Conservation (phyloP, 371 early-diverging fungal species). For the Nematocida ironsii region DNA sequence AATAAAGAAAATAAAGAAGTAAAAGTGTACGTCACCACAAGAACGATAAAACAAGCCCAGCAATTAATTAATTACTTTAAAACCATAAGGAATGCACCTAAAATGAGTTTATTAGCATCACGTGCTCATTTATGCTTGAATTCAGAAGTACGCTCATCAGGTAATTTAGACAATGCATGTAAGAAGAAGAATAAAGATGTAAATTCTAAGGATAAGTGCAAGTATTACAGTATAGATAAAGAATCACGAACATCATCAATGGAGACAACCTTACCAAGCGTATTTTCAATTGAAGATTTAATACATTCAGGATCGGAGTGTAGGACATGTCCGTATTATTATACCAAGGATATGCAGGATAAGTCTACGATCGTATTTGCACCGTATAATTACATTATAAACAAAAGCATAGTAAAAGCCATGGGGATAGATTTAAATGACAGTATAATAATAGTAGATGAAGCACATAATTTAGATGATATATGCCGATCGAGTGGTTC, state of each 20-base stretch:
- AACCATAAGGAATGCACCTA: conserved; percentile 75
- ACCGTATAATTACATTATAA: conserved; percentile 85
- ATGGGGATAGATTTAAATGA: conserved; percentile 71
- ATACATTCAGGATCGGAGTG: conserved; percentile 64
- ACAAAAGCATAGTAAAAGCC: conserved; percentile 72
- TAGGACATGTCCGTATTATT: conserved; percentile 77
- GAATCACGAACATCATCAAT: conserved; percentile 16
- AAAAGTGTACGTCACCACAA: conserved; percentile 76
- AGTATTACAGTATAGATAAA: conserved; percentile 60
- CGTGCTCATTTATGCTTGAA: conserved; percentile 79
- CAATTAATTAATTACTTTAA: conserved; percentile 82
- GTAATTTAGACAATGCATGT: conserved; percentile 73
- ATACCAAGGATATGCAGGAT: conserved; percentile 72
- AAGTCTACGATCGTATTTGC: conserved; percentile 78
- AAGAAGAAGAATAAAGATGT: conserved; percentile 73
- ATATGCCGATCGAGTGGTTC: conserved; percentile 71
- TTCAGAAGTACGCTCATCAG: conserved; percentile 74
- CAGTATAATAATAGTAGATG: conserved; percentile 80
- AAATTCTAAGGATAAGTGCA: conserved; percentile 54
- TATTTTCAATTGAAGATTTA: conserved; percentile 70
- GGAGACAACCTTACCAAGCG: conserved; percentile 4
- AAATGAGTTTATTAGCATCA: conserved; percentile 73
- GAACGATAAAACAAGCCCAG: conserved; percentile 85
- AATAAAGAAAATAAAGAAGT: background rate
- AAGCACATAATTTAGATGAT: conserved; percentile 73